Percentiles rank a stretch among this genome's conserved stretches.
phyloP scores from a whole-genome alignment of 1,284 basidiomycete genomes.

The Taiwanofungus camphoratus region DNA sequence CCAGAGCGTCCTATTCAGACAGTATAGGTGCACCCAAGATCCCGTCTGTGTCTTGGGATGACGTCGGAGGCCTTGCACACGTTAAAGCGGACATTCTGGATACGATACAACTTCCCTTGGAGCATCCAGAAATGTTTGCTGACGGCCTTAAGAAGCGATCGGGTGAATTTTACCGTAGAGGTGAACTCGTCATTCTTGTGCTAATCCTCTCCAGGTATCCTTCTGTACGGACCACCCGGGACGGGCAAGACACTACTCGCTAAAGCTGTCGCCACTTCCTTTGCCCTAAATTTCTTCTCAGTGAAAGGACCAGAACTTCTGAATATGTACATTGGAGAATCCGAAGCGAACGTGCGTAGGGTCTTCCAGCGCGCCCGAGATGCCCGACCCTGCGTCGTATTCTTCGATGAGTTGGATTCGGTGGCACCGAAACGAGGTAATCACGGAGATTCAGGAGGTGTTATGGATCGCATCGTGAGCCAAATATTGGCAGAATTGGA shows the following conservation, averaged over 20 bases:
- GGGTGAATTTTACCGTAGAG: constrained; percentile 42
- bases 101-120: constrained; percentile 93
- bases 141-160: constrained; percentile 95
- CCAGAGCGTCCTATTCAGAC: constrained; percentile 80
- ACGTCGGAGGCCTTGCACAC: constrained; percentile 86
- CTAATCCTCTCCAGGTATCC: constrained; percentile 50
- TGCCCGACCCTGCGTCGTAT: constrained; percentile 89
- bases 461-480: constrained; percentile 97
- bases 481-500: constrained; percentile 95
- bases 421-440: constrained; percentile 95
- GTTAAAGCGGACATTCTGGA: constrained; percentile 96
- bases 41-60: constrained; percentile 96
- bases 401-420: constrained; percentile 98
- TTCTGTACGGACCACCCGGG: constrained; percentile 91
- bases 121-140: constrained; percentile 91
- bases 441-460: constrained; percentile 92
- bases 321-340: constrained; percentile 99
- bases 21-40: constrained; percentile 97
- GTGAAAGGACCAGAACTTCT: constrained; percentile 96
- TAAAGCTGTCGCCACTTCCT: constrained; percentile 91
- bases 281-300: constrained; percentile 90
- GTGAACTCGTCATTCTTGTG: not conserved
- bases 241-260: constrained; percentile 95
- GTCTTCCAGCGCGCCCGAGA: constrained; percentile 91
- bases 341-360: constrained; percentile 90